Base-by-base conservation (phyloP, 768 basidiomycete genomes). In the Steccherinum ochraceum region DNA sequence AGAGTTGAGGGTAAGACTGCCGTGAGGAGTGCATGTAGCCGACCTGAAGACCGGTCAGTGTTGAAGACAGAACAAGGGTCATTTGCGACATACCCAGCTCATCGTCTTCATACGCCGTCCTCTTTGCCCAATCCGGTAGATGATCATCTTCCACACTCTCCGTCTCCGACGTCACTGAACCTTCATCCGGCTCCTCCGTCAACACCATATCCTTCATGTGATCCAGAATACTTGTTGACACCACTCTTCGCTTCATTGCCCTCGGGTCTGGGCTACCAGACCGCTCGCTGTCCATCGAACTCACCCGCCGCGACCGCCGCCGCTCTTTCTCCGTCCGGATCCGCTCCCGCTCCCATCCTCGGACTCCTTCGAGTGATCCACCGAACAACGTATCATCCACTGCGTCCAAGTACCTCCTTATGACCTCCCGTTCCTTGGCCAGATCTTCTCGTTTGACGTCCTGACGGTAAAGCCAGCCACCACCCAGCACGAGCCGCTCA, bases 311-410 rank as follows among this genome's bases (percentile, higher is more conserved):
- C 2, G 58, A 66, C 56, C 76, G 48, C 55, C 69, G 62, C 46
- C 71, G 64, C 53, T 73, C 70, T 54, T 65, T 77, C 61, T 76
- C 73, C 7, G 7, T 7, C 30, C 30, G 30, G 7, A 35, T 7
- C 48, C 67, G 66, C 59, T 73, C 73, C 24, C 70, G 62, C 52
- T 71, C 67, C 77, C 77, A 80, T 0, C 78, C 78, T 35, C 75
- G 66, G 54, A 69, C 70, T 4, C 68, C 69, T 12, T 71, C 72
- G 58, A 72, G 76, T 49, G 69, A 72, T 1, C 82, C 81, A 5
- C 79, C 79, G 52, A 93, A 93, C 12, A 93, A 62, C 2, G 86
- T 84, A 52, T 84, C 80, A 58, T 92, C 90, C 2, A 91, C 89
- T n/a, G 82, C 73, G 54, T 89, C 80, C 52, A 91, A 61, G 63